A percentile compares a stretch with the other conserved stretches of the same genome.
phyloP scores from a whole-genome alignment of 169 alveolate species.

The Cryptosporidium ryanae region DNA sequence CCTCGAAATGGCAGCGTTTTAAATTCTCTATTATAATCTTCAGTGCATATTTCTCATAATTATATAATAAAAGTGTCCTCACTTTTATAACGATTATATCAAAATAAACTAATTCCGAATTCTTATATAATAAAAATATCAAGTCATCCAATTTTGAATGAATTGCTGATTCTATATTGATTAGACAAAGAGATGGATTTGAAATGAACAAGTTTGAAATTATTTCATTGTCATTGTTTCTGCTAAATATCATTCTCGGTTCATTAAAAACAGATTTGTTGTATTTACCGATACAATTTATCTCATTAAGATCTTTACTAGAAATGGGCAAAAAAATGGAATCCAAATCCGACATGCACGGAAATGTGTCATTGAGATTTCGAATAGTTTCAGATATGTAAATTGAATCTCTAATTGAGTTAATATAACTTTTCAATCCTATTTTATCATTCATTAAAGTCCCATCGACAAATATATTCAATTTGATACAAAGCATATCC shows the following conservation, averaged over 20 bases:
- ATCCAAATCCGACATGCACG: not conserved
- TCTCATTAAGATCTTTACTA: not conserved
- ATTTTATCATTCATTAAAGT: no score
- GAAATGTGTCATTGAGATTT: no score
- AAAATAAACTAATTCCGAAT: not conserved
- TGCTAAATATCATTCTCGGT: conserved; percentile 2
- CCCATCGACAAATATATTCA: no score
- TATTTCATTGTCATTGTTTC: not conserved
- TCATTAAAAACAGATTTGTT: conserved; percentile 1
- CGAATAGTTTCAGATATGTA: no score
- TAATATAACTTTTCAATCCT: no score
- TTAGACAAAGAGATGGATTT: conserved; percentile 27
- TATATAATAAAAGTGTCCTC: conserved; percentile 25
- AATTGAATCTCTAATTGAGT: no score
- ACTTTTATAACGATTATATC: not conserved
- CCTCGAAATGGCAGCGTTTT: not conserved
- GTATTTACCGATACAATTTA: not conserved
- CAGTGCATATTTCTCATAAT: not conserved
- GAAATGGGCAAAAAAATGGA: not conserved
- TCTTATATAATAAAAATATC: not conserved
- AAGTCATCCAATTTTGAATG: not conserved
- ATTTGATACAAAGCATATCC: no score
- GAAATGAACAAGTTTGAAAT: conserved; percentile 25
- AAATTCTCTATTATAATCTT: not conserved
- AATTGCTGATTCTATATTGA: not conserved